Percentiles rank a stretch among this genome's conserved stretches.
phyloP scores from a whole-genome alignment of 495 filamentous ascomycete genomes.

The Trypethelium eluteriae region DNA sequence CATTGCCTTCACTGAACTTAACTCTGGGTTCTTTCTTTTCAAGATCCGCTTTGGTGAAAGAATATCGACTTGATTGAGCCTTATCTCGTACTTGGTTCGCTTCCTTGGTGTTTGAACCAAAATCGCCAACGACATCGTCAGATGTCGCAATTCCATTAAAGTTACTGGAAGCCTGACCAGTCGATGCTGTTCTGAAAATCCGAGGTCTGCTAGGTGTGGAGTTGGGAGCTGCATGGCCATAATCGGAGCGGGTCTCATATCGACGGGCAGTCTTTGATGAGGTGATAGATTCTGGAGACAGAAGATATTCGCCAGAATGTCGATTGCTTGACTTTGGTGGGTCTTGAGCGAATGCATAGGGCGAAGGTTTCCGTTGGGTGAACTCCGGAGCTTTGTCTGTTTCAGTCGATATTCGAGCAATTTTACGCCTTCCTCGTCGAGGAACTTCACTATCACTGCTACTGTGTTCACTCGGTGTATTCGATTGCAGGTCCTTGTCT shows the following conservation, averaged over 20 bases:
- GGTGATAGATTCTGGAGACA: constrained; percentile 29
- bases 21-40: constrained; percentile 1
- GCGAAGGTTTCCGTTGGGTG: constrained; percentile 28
- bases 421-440: constrained; percentile 3
- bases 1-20: constrained; percentile 3
- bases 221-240: not conserved
- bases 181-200: not conserved
- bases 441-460: constrained; percentile 9
- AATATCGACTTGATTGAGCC: constrained; percentile 3
- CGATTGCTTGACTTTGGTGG: constrained; percentile 20
- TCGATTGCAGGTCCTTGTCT: not conserved
- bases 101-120: not conserved
- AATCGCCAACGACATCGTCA: not conserved
- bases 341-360: constrained; percentile 33
- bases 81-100: not conserved
- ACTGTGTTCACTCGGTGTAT: constrained; percentile 13
- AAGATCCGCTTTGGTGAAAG: constrained; percentile 11
- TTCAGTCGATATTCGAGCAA: not conserved
- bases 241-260: not conserved
- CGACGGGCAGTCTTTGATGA: constrained; percentile 12
- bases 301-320: constrained; percentile 24
- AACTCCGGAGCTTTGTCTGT: constrained; percentile 26
- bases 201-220: not conserved
- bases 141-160: not conserved
- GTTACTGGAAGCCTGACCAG: not conserved